Conservation (phyloP, 2,329 filamentous ascomycete genomes). For the Aureobasidium sp. region DNA sequence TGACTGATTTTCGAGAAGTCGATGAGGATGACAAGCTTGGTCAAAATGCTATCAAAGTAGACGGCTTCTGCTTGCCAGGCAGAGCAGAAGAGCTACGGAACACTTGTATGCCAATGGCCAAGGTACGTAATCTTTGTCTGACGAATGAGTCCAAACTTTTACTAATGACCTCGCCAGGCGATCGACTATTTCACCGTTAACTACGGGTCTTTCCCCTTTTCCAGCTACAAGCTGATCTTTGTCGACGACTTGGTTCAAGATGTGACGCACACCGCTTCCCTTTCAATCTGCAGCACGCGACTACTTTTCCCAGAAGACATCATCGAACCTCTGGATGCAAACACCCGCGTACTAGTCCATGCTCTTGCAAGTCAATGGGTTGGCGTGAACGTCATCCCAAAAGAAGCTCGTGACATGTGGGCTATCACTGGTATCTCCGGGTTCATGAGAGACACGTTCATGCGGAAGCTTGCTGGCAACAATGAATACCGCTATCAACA, state of each 20-base stretch:
- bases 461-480: slow-evolving; percentile 83
- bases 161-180: slow-evolving; percentile 33
- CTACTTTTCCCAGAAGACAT: slow-evolving; percentile 78
- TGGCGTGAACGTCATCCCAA: slow-evolving; percentile 83
- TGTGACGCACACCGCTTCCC: slow-evolving; percentile 66
- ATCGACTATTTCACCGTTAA: slow-evolving; percentile 87
- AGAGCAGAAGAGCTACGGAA: slow-evolving; percentile 75
- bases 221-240: slow-evolving; percentile 88
- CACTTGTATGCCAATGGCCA: slow-evolving; percentile 75
- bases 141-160: slow-evolving; percentile 13
- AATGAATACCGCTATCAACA: slow-evolving; percentile 91
- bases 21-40: slow-evolving; percentile 89
- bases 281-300: slow-evolving; percentile 80
- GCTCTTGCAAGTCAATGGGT: slow-evolving; percentile 89
- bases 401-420: slow-evolving; percentile 75
- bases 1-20: slow-evolving; percentile 80
- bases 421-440: slow-evolving; percentile 81
- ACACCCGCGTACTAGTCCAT: slow-evolving; percentile 72
- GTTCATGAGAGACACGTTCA: slow-evolving; percentile 91
- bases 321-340: slow-evolving; percentile 75
- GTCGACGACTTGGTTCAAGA: slow-evolving; percentile 80
- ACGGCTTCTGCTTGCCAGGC: slow-evolving; percentile 84
- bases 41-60: slow-evolving; percentile 76
- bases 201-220: slow-evolving; percentile 85
- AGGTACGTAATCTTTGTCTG: slow-evolving; percentile 16